Evolutionary conservation across 306 rosid genomes (phyloP).

Genomic region (Malus asiatica): DNA sequence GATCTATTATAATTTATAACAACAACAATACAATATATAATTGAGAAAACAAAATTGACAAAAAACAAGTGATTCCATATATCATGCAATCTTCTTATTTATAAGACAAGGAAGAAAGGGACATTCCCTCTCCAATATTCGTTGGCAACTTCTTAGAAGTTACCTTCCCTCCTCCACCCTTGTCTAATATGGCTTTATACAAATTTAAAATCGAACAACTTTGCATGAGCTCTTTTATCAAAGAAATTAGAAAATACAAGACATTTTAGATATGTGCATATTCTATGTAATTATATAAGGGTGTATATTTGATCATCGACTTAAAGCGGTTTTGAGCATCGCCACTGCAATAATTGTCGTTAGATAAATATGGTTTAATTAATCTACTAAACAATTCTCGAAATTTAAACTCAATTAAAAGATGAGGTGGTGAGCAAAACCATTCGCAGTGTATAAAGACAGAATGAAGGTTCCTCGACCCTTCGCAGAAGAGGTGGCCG

Average conservation of each 20-base stretch:
- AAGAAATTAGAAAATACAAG: background rate
- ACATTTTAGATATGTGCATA: background rate
- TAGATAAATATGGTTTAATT: too few species aligned
- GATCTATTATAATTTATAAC: too few species aligned
- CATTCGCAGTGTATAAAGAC: background rate
- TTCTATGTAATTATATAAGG: background rate
- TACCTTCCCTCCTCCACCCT: background rate
- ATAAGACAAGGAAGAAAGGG: background rate
- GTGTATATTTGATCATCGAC: too few species aligned
- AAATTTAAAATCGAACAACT: background rate
- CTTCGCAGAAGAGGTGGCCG: constrained; percentile 16
- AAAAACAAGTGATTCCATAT: background rate
- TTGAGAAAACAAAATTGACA: background rate
- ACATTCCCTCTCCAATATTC: background rate
- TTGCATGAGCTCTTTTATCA: background rate
- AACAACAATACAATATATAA: background rate
- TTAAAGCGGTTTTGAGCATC: too few species aligned
- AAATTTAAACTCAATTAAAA: background rate
- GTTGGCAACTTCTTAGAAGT: background rate
- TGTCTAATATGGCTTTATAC: background rate
- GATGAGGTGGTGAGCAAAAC: background rate
- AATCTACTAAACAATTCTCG: too few species aligned
- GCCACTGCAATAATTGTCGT: too few species aligned
- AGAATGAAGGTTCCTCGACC: constrained; percentile 25
- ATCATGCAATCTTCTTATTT: background rate